Evolutionary conservation across 2,329 filamentous ascomycete species (phyloP).

Genomic region (Paraphaeosphaeria sporulosa): DNA sequence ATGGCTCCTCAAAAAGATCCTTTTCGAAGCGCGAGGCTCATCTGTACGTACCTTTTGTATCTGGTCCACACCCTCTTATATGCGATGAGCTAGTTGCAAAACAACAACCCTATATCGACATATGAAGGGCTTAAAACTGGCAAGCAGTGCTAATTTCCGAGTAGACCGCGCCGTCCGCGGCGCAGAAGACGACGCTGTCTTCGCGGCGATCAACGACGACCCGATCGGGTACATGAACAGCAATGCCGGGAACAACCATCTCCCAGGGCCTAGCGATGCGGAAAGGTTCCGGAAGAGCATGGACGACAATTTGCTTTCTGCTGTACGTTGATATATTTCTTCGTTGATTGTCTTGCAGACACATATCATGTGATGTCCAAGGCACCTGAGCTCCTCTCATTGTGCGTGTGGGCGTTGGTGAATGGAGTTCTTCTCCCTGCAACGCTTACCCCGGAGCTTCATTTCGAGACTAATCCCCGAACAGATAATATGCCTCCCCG

Average conservation of each 20-base stretch:
- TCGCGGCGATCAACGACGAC: slow-evolving; percentile 35
- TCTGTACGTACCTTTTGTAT: slow-evolving; percentile 16
- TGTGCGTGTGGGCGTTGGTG: too few relatives aligned
- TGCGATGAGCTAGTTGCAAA: too few relatives aligned
- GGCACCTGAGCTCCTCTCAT: too few relatives aligned
- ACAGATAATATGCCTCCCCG: slow-evolving; percentile 10
- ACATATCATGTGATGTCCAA: too few relatives aligned
- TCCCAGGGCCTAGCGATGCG: slow-evolving; percentile 25
- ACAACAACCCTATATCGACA: too few relatives aligned
- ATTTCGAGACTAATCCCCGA: too few relatives aligned
- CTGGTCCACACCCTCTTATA: too few relatives aligned
- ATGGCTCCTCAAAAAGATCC: slow-evolving; percentile 18
- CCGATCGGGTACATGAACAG: slow-evolving; percentile 33
- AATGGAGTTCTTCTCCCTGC: too few relatives aligned
- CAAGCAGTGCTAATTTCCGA: background rate
- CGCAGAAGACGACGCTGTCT: slow-evolving; percentile 31
- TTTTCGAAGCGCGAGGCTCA: slow-evolving; percentile 33
- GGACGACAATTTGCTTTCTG: slow-evolving; percentile 30
- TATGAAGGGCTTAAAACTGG: too few relatives aligned
- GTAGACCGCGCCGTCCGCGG: slow-evolving; percentile 31
- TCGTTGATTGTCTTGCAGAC: too few relatives aligned
- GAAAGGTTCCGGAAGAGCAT: slow-evolving; percentile 26
- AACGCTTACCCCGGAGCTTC: too few relatives aligned
- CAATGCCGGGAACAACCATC: slow-evolving; percentile 30
- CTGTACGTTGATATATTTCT: slow-evolving; percentile 27